Evolutionary conservation across 805 yeast genomes (phyloP), one percentile per base, ranked within the genome.

Genomic region (Cyberlindnera xylosilytica): DNA sequence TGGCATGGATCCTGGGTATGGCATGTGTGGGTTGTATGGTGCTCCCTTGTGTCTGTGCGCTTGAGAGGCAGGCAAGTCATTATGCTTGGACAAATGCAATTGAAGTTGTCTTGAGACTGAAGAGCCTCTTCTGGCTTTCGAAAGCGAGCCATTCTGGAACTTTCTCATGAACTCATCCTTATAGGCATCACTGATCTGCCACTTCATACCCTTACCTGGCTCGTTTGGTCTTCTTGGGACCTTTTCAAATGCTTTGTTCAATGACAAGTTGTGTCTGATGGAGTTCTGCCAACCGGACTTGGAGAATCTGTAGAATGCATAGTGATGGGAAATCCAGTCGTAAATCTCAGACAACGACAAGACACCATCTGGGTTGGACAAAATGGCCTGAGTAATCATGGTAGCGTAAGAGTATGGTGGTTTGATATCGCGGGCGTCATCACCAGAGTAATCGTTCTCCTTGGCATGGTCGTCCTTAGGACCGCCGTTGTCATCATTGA

Each of bases 191-290:
- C 89, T 80, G 45, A 93, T 90, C 66, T 89, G 95, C 99, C 99
- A 93, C 66, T 93, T 93, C 95, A 93, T 91, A 50, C 99, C 98
- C 64, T 93, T 93, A 15, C 99, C 99, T 0, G 98, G 97, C 66
- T 93, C 98, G 62, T 88, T 84, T 23, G 96, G 90, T 60, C 86
- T 78, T 57, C 99, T 76, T 31, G 98, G 97, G 18, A 91, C 97
- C 66, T 93, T 93, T 58, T 91, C 98, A 67, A 93, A 93, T 13
- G 99, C 98, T 69, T 91, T 93, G 65, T 93, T 93, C 46, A 93
- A 73, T 11, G 97, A 88, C 23, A 91, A 69, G 53, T 93, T 91
- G 65, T 91, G 99, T 48, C 99, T 81, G 49, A 91, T 93, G 26
- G 97, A 90, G 65, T 91, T 91, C 65, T 91, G 97, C 99, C 99